These are phyloP conservation scores for Aspergillus homomorphus DNA, from an alignment of 495 filamentous ascomycete genomes.

Conservation along the genomic window DNA sequence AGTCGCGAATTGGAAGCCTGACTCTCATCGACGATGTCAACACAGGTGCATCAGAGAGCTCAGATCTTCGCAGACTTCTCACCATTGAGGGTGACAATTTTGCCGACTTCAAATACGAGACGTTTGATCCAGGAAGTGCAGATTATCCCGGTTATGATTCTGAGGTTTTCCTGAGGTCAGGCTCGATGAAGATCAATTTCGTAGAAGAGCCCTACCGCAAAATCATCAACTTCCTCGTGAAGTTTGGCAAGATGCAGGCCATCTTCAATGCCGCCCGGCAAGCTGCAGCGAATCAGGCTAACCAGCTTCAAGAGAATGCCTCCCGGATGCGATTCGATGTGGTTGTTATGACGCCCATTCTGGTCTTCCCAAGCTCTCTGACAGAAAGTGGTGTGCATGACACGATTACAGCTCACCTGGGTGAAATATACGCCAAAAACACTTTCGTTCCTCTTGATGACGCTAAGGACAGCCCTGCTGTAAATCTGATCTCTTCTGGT, in stretches of 20 bases:
- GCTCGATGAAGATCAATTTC: slow-evolving; percentile 95
- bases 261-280: slow-evolving; percentile 96
- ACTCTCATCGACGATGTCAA: slow-evolving; percentile 92
- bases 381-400: slow-evolving; percentile 64
- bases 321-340: slow-evolving; percentile 92
- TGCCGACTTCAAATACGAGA: slow-evolving; percentile 97
- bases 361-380: slow-evolving; percentile 83
- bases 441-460: slow-evolving; percentile 80
- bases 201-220: slow-evolving; percentile 95
- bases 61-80: slow-evolving; percentile 79
- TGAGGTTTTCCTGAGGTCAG: slow-evolving; percentile 81
- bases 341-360: slow-evolving; percentile 86
- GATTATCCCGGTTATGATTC: slow-evolving; percentile 94
- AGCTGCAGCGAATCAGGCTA: slow-evolving; percentile 92
- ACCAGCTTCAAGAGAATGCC: slow-evolving; percentile 83
- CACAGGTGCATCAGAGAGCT: slow-evolving; percentile 75
- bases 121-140: slow-evolving; percentile 73
- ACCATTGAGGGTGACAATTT: slow-evolving; percentile 94
- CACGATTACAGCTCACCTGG: slow-evolving; percentile 84
- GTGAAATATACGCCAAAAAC: slow-evolving; percentile 96
- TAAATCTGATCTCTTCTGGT: slow-evolving; percentile 86
- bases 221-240: slow-evolving; percentile 95
- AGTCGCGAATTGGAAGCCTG: slow-evolving; percentile 80
- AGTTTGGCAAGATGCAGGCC: slow-evolving; percentile 99
- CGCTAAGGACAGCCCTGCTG: slow-evolving; percentile 62